Evolutionary conservation across 2,329 filamentous ascomycete genomes (phyloP).

Genomic region (Colletotrichum caudatum): DNA sequence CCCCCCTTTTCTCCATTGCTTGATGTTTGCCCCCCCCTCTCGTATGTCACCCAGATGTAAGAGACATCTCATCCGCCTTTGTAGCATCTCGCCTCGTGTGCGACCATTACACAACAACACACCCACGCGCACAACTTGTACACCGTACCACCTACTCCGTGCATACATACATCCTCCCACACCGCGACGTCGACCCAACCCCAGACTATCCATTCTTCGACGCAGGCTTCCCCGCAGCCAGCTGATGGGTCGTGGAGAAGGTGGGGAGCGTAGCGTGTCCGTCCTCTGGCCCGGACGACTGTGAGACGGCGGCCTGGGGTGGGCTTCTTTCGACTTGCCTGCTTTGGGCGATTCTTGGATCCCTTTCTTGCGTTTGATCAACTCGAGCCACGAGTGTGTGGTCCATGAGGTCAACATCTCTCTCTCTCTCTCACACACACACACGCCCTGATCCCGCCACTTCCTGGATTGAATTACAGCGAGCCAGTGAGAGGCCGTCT

Average conservation of each 20-base stretch:
- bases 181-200: slow-evolving; percentile 20
- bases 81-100: not conserved
- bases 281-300: slow-evolving; percentile 25
- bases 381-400: slow-evolving; percentile 18
- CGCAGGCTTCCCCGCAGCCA: slow-evolving; percentile 32
- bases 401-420: slow-evolving; percentile 30
- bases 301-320: not conserved
- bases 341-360: not conserved
- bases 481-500: slow-evolving; percentile 35
- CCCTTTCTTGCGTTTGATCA: slow-evolving; percentile 13
- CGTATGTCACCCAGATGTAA: slow-evolving; percentile 7
- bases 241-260: slow-evolving; percentile 38
- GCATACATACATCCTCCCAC: not conserved
- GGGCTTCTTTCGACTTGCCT: not conserved
- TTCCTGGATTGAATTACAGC: slow-evolving; percentile 33
- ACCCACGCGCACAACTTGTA: not conserved
- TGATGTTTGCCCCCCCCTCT: not conserved
- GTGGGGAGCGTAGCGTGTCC: slow-evolving; percentile 30
- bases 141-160: no score
- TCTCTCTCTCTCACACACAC: no score
- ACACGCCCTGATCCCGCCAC: slow-evolving; percentile 24
- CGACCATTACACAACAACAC: slow-evolving; percentile 47
- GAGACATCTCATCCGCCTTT: not conserved
- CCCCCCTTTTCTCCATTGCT: not conserved
- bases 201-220: slow-evolving; percentile 30